These are phyloP conservation scores for Trypethelium eluteriae DNA, from an alignment of 495 filamentous ascomycete genomes.

Conservation along the genomic window DNA sequence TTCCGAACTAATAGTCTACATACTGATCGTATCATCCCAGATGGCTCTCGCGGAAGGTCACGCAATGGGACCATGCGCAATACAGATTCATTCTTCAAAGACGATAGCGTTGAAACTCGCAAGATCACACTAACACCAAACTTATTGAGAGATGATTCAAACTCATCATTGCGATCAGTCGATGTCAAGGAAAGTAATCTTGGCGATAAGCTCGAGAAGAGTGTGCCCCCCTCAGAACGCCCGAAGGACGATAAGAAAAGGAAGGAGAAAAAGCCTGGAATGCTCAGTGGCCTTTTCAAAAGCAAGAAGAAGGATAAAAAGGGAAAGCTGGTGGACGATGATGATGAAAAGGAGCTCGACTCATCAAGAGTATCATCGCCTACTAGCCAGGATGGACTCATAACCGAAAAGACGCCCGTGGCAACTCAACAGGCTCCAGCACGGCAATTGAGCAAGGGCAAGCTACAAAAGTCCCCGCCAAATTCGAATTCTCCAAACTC, in stretches of 20 bases:
- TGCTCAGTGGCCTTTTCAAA: slow-evolving; percentile 92
- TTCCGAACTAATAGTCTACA: neutral
- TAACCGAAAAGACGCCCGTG: neutral
- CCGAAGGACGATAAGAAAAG: slow-evolving; percentile 73
- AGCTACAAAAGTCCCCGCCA: slow-evolving; percentile 65
- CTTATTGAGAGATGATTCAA: slow-evolving; percentile 76
- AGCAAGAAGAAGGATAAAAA: slow-evolving; percentile 91
- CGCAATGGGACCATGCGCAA: slow-evolving; percentile 79
- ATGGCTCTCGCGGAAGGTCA: slow-evolving; percentile 35
- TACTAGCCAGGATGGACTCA: slow-evolving; percentile 41
- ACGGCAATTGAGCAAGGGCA: slow-evolving; percentile 53
- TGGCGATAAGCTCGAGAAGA: slow-evolving; percentile 52
- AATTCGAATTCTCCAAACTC: slow-evolving; percentile 11
- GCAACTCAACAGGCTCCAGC: slow-evolving; percentile 1
- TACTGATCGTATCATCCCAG: neutral
- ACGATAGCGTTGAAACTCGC: slow-evolving; percentile 86
- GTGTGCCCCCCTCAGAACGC: slow-evolving; percentile 45
- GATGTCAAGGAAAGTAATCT: slow-evolving; percentile 55
- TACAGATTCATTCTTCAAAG: slow-evolving; percentile 94
- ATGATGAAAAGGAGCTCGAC: slow-evolving; percentile 49
- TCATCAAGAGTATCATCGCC: slow-evolving; percentile 46
- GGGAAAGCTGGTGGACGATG: slow-evolving; percentile 38
- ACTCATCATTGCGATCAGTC: slow-evolving; percentile 47
- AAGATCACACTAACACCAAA: slow-evolving; percentile 97
- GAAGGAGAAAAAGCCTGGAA: slow-evolving; percentile 85